A percentile compares a stretch with the other conserved stretches of the same genome.
Evolutionary conservation across 495 filamentous ascomycete genomes (phyloP).

Genomic region (Aeminium ludgeri): DNA sequence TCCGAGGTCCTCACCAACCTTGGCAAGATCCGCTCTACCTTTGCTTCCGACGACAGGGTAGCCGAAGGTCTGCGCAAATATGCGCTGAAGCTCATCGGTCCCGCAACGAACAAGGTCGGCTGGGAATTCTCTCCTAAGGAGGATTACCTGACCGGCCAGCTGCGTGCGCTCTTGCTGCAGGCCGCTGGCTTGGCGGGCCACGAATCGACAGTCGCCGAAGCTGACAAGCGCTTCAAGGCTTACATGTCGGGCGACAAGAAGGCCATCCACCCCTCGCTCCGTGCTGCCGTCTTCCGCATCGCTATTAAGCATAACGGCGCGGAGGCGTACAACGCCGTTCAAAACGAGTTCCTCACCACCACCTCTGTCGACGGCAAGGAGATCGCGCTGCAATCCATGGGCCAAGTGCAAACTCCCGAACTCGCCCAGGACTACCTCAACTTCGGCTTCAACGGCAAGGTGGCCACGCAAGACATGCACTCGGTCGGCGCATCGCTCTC

Average conservation of each 20-base stretch:
- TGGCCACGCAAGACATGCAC: conserved; percentile 73
- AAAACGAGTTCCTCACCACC: conserved; percentile 65
- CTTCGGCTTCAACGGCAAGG: conserved; percentile 61
- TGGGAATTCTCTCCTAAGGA: conserved; percentile 67
- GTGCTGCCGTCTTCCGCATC: conserved; percentile 60
- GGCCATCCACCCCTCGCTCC: conserved; percentile 65
- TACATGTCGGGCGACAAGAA: conserved; percentile 49
- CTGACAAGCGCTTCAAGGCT: conserved; percentile 54
- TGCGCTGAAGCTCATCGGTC: conserved; percentile 48
- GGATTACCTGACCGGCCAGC: conserved; percentile 62
- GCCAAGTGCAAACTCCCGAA: conserved; percentile 49
- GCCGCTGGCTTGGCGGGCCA: conserved; percentile 61
- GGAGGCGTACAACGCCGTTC: conserved; percentile 52
- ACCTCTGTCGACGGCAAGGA: conserved; percentile 81
- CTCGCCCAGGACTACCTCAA: conserved; percentile 55
- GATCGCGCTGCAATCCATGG: conserved; percentile 59
- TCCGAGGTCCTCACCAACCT: conserved; percentile 59
- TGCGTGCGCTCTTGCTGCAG: conserved; percentile 62
- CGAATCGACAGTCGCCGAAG: conserved; percentile 49
- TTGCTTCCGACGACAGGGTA: conserved; percentile 39
- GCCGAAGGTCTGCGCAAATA: conserved; percentile 57
- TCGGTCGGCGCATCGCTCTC: conserved; percentile 55
- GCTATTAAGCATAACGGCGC: conserved; percentile 52
- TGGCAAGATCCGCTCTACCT: conserved; percentile 45
- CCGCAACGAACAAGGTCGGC: conserved; percentile 59